phyloP scores from a whole-genome alignment of 2,329 filamentous ascomycete species.

The Domatiomyces catenatus region DNA sequence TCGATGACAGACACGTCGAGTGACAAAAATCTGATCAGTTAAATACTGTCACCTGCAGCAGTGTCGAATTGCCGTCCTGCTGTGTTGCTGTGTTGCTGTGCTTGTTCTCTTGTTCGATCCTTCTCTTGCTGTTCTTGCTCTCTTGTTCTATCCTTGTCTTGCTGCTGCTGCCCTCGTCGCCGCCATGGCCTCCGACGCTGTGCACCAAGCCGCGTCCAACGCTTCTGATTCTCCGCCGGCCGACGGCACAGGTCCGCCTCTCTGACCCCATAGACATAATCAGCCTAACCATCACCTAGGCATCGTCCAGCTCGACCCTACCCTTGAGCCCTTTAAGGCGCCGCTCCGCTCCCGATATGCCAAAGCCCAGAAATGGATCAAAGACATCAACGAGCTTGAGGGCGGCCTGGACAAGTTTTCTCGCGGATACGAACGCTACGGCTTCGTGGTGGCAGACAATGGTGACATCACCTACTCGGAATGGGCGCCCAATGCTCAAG shows the following conservation, averaged over 20 bases:
- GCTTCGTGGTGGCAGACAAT: constrained; percentile 65
- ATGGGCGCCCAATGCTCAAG: constrained; percentile 82
- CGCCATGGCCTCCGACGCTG: constrained; percentile 8
- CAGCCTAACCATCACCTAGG: constrained; percentile 36
- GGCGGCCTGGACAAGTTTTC: constrained; percentile 88
- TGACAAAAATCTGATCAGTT: neutral
- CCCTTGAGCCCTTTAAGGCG: constrained; percentile 70
- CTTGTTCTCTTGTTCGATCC: no score
- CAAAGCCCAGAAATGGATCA: constrained; percentile 75
- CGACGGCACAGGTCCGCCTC: constrained; percentile 18
- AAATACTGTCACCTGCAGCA: neutral
- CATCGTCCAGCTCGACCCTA: constrained; percentile 75
- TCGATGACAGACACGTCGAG: neutral
- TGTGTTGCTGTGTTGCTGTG: neutral
- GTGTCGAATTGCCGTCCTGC: neutral
- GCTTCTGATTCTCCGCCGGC: constrained; percentile 9
- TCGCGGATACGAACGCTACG: constrained; percentile 70
- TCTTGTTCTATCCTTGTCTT: neutral
- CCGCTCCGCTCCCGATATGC: constrained; percentile 60
- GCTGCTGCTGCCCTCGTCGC: neutral
- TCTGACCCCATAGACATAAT: constrained; percentile 2
- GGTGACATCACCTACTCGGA: constrained; percentile 84
- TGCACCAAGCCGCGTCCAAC: constrained; percentile 20
- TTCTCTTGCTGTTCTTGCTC: neutral
- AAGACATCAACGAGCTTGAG: constrained; percentile 64